Evolutionary conservation across 257 asterid genomes (phyloP), one percentile per base, ranked within the genome.

Genomic region (Plantago ovata): DNA sequence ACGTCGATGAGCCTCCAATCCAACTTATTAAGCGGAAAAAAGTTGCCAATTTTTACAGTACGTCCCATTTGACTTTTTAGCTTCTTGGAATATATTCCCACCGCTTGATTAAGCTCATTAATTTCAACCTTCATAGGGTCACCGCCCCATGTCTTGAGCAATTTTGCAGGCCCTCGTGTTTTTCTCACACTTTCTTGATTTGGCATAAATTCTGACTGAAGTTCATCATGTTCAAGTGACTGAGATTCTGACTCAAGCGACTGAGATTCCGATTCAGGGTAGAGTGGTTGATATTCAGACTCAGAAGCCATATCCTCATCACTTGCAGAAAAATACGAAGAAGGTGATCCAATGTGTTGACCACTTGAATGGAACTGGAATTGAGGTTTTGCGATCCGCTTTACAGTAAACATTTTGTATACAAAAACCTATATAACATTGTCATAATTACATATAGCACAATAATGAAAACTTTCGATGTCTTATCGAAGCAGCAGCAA

Each of bases 31-130:
- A 53, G 23, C 11, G 23, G 38, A 15, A 53, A 32, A 33, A 14
- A 43, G 15, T 28, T 53, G 3, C 44, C 59, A 39, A 13, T 11
- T 53, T 39, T 53, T 7, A 43, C 42, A 13, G 22, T 21, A 32
- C 59, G 39, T 3, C 59, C 59, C 39, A 53, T 53, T 53, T 53
- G 59, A 15, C 43, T 53, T n/a, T 39, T 0, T 11, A 53, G 59
- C 32, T 33, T 53, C 12, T 11, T 40, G 14, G 44, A 43, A 53
- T 53, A 13, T 16, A 32, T 43, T 15, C 41, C 59, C 2, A 53
- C 21, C 4, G 59, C 43, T 53, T 33, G 59, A 53, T 53, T 28
- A 13, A 32, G 21, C 1, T 53, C 59, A 13, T 53, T 33, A 11
- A 32, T 16, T 53, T 53, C 23, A 12, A 53, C 59, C 19, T 15